These are phyloP conservation scores for Lactarius psammicola DNA, from an alignment of 768 basidiomycete species.

Conservation along the genomic window DNA sequence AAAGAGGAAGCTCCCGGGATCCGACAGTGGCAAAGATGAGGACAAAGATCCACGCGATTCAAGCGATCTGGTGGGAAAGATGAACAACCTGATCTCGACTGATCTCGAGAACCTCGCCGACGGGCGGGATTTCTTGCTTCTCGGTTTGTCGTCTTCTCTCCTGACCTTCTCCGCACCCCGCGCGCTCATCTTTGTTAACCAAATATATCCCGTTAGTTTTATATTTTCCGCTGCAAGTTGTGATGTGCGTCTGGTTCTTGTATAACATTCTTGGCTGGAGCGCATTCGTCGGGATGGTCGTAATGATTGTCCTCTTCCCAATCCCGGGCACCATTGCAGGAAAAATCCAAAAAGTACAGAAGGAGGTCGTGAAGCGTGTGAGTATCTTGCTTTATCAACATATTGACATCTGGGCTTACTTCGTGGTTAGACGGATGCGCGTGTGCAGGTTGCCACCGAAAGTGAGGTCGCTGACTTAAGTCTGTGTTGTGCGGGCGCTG, in stretches of 20 bases:
- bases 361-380: conserved; percentile 43
- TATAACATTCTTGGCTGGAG: conserved; percentile 51
- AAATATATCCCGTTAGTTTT: conserved; percentile 30
- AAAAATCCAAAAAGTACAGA: conserved; percentile 38
- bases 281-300: conserved; percentile 42
- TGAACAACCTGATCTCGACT: conserved; percentile 73
- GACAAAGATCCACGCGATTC: conserved; percentile 19
- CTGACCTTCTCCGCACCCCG: neutral
- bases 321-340: conserved; percentile 44
- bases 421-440: conserved; percentile 43
- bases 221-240: conserved; percentile 43
- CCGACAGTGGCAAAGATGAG: conserved; percentile 3
- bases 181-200: neutral
- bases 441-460: conserved; percentile 48
- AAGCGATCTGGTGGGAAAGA: conserved; percentile 63
- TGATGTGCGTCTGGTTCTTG: conserved; percentile 42
- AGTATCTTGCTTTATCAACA: neutral
- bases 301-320: conserved; percentile 43
- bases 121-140: conserved; percentile 32
- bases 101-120: conserved; percentile 44
- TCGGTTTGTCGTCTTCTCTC: conserved; percentile 10
- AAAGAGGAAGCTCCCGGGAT: conserved; percentile 4
- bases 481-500: neutral
- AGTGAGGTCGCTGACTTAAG: conserved; percentile 28
- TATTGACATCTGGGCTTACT: neutral